Evolutionary conservation across 2,329 filamentous ascomycete species (phyloP), one percentile per base, ranked within the genome.

Genomic region (Talaromyces piceae): DNA sequence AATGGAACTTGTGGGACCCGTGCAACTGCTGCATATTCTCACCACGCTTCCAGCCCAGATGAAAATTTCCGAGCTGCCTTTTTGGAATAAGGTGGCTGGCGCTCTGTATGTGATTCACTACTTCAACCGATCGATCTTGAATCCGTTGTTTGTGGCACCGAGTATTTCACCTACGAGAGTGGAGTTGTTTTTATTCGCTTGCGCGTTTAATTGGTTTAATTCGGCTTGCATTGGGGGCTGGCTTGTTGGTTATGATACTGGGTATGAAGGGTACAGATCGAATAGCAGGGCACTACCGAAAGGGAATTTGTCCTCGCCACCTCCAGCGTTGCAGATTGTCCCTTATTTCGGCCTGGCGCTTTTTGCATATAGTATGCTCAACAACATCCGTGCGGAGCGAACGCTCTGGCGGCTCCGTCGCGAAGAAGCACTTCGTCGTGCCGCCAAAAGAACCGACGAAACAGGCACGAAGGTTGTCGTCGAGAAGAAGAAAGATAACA

Each of bases 151-250:
- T 57, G 72, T 82, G 33, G 88, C 91, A 56, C 91, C 91, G 0
- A 90, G 84, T 74, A 96, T 98, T 86, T 89, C 90, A 4, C 91
- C 91, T 7, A 87, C 95, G 58, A 87, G 95, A 68, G 64, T 80
- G 2, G 50, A 81, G 25, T 78, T 96, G 57, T 85, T 84, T 74
- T 7, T 73, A 45, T 69, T 74, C 20, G 93, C 84, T 4, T 56
- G 85, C 33, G 33, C 63, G 20, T 97, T 95, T 73, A 93, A 98
- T 67, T 63, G 94, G 57, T 67, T 79, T 66, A 98, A 97, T 67
- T 89, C 83, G 0, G 80, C 83, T 26, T 86, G 80, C 57, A 75
- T 98, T 43, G 89, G 85, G 37, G 80, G 83, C 45, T 97, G 88
- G 82, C 78, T 96, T 7, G 85, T 80, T 0, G 91, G 87, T 13